phyloP scores from a whole-genome alignment of 148 eudicot species.

The Rhododendron williamsianum region DNA sequence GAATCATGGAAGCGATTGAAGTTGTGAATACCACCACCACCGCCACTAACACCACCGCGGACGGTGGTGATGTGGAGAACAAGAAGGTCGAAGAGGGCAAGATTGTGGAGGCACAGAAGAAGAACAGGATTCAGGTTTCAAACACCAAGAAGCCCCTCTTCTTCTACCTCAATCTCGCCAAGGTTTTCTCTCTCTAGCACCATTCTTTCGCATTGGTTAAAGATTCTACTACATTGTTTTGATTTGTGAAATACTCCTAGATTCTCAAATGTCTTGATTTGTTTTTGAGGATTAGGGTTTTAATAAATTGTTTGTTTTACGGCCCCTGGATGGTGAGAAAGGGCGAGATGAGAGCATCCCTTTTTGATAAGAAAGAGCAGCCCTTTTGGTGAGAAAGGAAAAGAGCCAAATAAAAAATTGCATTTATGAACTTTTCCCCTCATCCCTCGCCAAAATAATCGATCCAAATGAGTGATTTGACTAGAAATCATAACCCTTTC shows the following conservation, averaged over 20 bases:
- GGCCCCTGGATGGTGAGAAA: not conserved
- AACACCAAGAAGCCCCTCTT: constrained; percentile 43
- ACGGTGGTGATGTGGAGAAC: not conserved
- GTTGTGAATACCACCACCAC: constrained; percentile 5
- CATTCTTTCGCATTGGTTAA: not conserved
- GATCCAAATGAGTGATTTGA: not conserved
- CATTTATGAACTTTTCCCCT: no score
- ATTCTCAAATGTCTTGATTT: not conserved
- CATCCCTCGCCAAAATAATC: no score
- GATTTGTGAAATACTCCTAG: not conserved
- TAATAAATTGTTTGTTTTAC: not conserved
- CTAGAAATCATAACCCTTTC: no score
- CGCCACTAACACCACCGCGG: not conserved
- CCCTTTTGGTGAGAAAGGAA: no score
- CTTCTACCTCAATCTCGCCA: constrained; percentile 48
- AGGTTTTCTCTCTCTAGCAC: constrained; percentile 14
- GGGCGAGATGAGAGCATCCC: not conserved
- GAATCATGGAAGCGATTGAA: constrained; percentile 9
- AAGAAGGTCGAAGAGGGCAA: not conserved
- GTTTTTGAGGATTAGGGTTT: not conserved
- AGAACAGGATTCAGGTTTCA: constrained; percentile 45
- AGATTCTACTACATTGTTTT: not conserved
- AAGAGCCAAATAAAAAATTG: no score
- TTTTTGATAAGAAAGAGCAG: not conserved
- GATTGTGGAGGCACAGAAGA: constrained; percentile 16